Evolutionary conservation across 768 basidiomycete species (phyloP).

Genomic region (Candolleomyces efflorescens): DNA sequence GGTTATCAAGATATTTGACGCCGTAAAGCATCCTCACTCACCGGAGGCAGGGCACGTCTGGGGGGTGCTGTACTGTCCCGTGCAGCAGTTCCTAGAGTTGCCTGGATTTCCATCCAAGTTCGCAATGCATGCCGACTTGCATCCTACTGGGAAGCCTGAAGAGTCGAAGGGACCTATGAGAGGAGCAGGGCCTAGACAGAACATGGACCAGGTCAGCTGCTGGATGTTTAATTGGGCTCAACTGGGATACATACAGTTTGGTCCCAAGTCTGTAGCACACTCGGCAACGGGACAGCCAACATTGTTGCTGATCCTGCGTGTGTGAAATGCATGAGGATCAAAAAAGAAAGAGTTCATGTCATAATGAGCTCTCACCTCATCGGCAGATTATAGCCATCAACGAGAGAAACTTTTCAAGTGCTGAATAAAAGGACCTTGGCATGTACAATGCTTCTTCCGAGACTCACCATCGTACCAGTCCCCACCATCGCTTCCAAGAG

Average conservation of each 20-base stretch:
- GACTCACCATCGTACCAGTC: slow-evolving; percentile 59
- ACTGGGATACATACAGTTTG: slow-evolving; percentile 39
- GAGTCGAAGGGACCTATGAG: slow-evolving; percentile 52
- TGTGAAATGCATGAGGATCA: not conserved
- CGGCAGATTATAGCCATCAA: slow-evolving; percentile 64
- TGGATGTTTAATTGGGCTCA: not conserved
- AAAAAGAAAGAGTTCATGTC: not conserved
- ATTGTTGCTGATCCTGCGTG: slow-evolving; percentile 44
- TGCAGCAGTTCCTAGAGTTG: slow-evolving; percentile 65
- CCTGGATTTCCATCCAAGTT: slow-evolving; percentile 41
- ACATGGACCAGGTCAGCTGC: not conserved
- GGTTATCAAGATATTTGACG: not conserved
- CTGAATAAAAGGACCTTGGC: not conserved
- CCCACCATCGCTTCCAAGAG: slow-evolving; percentile 33
- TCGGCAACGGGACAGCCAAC: slow-evolving; percentile 48
- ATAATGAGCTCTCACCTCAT: slow-evolving; percentile 23
- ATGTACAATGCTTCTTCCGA: not conserved
- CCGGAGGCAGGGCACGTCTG: slow-evolving; percentile 52
- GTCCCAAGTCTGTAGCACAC: slow-evolving; percentile 58
- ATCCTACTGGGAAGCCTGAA: slow-evolving; percentile 52
- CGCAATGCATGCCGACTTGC: slow-evolving; percentile 52
- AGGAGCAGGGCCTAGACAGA: slow-evolving; percentile 38
- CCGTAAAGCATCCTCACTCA: slow-evolving; percentile 13
- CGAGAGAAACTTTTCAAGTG: slow-evolving; percentile 49
- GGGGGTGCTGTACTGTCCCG: slow-evolving; percentile 47